Conservation (phyloP, 73 alveolate species). For the Breviolum minutum region DNA sequence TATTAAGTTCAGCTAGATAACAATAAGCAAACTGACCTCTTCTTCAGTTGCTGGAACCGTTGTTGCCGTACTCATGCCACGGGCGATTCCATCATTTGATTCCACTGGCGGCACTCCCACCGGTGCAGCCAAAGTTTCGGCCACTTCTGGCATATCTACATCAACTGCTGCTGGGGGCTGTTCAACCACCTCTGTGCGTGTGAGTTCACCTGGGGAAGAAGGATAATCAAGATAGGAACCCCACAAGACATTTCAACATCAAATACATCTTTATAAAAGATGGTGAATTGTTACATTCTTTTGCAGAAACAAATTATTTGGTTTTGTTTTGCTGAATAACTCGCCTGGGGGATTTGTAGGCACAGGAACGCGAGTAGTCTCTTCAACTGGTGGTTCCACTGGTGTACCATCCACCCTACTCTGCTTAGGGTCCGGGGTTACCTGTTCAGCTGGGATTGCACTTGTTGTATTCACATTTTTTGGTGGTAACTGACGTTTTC, state of each 20-base stretch:
- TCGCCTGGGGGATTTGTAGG: background rate
- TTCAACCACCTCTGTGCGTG: background rate
- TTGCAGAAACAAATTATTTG: background rate
- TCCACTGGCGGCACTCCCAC: background rate
- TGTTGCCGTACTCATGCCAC: background rate
- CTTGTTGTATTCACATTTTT: too few species aligned
- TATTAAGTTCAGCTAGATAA: background rate
- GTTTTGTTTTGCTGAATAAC: background rate
- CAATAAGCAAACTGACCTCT: background rate
- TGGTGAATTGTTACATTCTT: too few species aligned
- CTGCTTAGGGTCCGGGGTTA: conserved; percentile 4
- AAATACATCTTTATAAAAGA: too few species aligned
- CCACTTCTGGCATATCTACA: background rate
- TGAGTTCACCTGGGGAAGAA: too few species aligned
- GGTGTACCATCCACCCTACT: background rate
- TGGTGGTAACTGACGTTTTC: background rate
- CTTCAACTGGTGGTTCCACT: background rate
- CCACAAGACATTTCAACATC: too few species aligned
- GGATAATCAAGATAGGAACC: too few species aligned
- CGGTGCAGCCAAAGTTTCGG: background rate
- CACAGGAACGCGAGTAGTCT: background rate
- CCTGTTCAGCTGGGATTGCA: background rate
- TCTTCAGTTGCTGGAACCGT: conserved; percentile 11
- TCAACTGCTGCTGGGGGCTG: background rate
- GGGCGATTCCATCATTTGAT: background rate